Evolutionary conservation across 2,329 filamentous ascomycete genomes (phyloP), one percentile per base, ranked within the genome.

Genomic region (Aotearoamyces nothofagi): DNA sequence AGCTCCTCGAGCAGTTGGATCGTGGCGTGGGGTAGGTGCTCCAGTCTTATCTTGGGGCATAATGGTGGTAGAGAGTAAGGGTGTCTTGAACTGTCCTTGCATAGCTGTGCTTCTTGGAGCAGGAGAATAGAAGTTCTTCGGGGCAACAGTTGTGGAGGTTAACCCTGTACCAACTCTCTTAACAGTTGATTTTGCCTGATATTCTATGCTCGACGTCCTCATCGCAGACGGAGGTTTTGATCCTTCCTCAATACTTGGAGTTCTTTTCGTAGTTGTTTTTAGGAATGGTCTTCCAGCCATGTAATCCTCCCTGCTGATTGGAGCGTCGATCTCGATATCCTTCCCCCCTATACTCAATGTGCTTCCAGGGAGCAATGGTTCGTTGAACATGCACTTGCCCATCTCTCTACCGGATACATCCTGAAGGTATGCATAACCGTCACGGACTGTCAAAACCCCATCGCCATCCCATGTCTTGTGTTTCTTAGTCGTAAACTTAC

Each of bases 391-490:
- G 9, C 56, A 57, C 30, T 61, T 64, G 2, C 74, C 76, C 50
- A 80, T 61, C 12, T 74, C 66, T 45, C 62, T 66, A 3, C 76
- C 76, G 1, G 63, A 63, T 8, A 66, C 59, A 45, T 80, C 71
- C 34, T 71, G 66, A 10, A 81, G 56, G 30, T 57, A 60, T 4
- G 66, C 72, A 43, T 64, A 65, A 4, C 71, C 71, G 19, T 59
- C 61, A 3, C 55, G 51, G 3, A 76, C 57, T 4, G 60, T 57
- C 6, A 81, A 56, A 3, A 79, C 59, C 2, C 74, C 77, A 50
- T 82, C 77, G 3, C 76, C 75, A 42, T 81, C 76, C 75, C 77
- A 82, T 4, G 73, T 81, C 47, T 81, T 81, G 50, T 81, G 69
- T 52, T 81, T 82, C 49, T 79, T 81, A 5, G 57, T 65, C 0